A percentile compares a stretch with the other conserved stretches of the same genome.
These are phyloP conservation scores for Aspergillus avenaceus DNA, from an alignment of 495 filamentous ascomycete species.

Conservation along the genomic window DNA sequence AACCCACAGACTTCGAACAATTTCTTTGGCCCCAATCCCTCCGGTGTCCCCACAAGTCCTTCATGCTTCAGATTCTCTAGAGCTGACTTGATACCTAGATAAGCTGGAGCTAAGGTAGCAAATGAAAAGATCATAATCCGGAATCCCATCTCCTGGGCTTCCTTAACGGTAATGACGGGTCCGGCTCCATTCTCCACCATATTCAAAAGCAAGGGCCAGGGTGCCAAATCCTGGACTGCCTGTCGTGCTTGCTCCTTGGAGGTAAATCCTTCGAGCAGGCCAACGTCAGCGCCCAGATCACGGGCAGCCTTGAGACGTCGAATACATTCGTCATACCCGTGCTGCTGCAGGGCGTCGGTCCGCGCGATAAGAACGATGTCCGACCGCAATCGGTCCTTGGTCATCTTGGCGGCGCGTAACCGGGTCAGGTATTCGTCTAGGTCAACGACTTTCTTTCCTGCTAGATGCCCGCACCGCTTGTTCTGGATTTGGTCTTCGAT, in stretches of 20 bases:
- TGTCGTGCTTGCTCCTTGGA: constrained; percentile 49
- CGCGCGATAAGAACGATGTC: constrained; percentile 68
- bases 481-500: constrained; percentile 67
- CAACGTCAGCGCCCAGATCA: constrained; percentile 58
- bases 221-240: constrained; percentile 50
- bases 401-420: constrained; percentile 49
- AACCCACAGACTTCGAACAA: constrained; percentile 59
- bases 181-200: constrained; percentile 59
- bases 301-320: constrained; percentile 50
- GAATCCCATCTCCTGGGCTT: constrained; percentile 59
- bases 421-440: constrained; percentile 49
- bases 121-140: constrained; percentile 60
- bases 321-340: constrained; percentile 60
- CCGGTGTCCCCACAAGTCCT: constrained; percentile 44
- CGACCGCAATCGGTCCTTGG: constrained; percentile 42
- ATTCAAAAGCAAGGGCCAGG: constrained; percentile 59
- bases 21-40: constrained; percentile 41
- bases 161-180: constrained; percentile 51
- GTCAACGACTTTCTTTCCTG: constrained; percentile 57
- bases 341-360: constrained; percentile 61
- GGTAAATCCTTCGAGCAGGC: constrained; percentile 61
- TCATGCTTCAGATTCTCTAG: constrained; percentile 43
- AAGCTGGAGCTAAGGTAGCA: constrained; percentile 47
- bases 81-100: constrained; percentile 44
- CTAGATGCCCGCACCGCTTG: constrained; percentile 63